Base-by-base conservation (phyloP, 2,329 filamentous ascomycete genomes). In the Aspergillus sp. region DNA sequence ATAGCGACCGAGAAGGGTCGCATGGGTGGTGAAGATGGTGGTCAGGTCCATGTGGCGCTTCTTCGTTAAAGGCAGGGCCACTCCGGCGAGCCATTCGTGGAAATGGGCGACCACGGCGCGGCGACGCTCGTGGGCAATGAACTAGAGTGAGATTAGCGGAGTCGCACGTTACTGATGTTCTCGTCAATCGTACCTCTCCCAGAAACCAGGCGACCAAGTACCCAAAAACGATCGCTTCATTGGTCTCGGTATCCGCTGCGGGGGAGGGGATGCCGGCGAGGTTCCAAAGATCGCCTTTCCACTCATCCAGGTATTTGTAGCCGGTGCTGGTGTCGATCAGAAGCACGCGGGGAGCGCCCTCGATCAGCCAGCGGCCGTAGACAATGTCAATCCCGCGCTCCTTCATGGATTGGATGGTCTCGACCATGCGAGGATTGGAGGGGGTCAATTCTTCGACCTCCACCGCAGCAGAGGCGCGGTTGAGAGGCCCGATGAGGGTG, bases 121-220 rank as follows among this genome's bases (percentile, higher is more conserved):
- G 61, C 86, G 87, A 74, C 89, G 94, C 75, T 97, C 93, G 71
- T 96, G 92, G 66, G 87, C 90, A 57, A 96, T 90, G 72, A 92
- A 97, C 92, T 96, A 57, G 35, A 7, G 2, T n/a, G 11, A n/a
- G 35, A 13, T 38, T 38, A 38, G 35, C 35, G 13, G 26, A 30
- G 26, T 9, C 26, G 26, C 26, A 30, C 26, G 26, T 30, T 30
- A 7, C 22, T 22, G 22, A 2, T 22, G 22, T 22, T 22, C 22
- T 22, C 22, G 26, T 30, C 26, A 10, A 16, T 69, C 81, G 66
- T 78, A 95, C 92, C 85, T 97, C 94, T 76, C 94, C 94, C 59
- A 99, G 78, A 74, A 97, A 97, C 94, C 94, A 99, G 30, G 94
- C 92, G 42, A 97, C 90, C 53, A 99, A 77, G 69, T 99, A 99